These are phyloP conservation scores for Penicillium mononematosum DNA, from an alignment of 495 filamentous ascomycete species.

Conservation along the genomic window DNA sequence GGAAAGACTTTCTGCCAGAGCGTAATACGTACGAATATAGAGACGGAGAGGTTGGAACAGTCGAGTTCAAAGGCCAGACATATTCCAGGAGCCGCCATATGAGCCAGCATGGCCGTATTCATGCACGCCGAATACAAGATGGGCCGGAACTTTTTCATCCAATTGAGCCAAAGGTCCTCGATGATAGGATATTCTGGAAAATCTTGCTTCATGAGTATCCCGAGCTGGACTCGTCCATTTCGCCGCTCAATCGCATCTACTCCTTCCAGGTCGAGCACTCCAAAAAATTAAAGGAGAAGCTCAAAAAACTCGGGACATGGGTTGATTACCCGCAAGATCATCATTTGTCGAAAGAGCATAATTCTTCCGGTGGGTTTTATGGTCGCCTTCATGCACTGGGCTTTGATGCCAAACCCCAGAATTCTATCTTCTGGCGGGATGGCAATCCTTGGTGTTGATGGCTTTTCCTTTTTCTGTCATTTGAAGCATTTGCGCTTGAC, in stretches of 20 bases:
- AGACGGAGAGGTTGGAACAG: slow-evolving; percentile 2
- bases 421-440: slow-evolving; percentile 17
- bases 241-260: slow-evolving; percentile 28
- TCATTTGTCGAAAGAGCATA: slow-evolving; percentile 8
- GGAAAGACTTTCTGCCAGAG: slow-evolving; percentile 47
- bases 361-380: slow-evolving; percentile 21
- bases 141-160: slow-evolving; percentile 9
- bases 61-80: slow-evolving; percentile 15
- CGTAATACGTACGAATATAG: slow-evolving; percentile 22
- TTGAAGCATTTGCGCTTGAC: background rate
- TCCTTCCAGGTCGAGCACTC: slow-evolving; percentile 10
- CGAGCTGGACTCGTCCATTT: slow-evolving; percentile 15
- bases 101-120: background rate
- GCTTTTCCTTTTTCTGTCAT: background rate
- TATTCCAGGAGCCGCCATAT: slow-evolving; percentile 7
- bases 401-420: slow-evolving; percentile 12
- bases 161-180: background rate
- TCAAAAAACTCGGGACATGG: slow-evolving; percentile 7
- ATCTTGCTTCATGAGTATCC: slow-evolving; percentile 11
- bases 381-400: slow-evolving; percentile 23
- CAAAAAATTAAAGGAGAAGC: slow-evolving; percentile 8
- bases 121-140: slow-evolving; percentile 13
- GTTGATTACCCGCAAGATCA: slow-evolving; percentile 23
- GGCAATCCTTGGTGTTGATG: slow-evolving; percentile 18
- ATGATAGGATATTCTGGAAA: slow-evolving; percentile 16